These are phyloP conservation scores for Epichloe sibirici DNA, from an alignment of 2,329 filamentous ascomycete species.

Conservation along the genomic window DNA sequence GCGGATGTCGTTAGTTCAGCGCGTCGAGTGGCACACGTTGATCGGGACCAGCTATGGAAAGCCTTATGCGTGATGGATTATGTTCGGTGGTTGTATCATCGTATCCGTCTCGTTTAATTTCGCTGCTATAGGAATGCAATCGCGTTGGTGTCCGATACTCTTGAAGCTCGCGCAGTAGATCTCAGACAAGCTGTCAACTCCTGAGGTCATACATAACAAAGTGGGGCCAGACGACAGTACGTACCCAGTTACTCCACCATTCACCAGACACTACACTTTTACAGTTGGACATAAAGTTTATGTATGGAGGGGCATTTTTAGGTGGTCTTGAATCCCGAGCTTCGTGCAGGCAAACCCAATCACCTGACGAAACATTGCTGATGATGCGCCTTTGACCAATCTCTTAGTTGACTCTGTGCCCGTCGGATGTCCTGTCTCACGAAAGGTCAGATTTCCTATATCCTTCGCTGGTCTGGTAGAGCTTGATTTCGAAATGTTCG, in stretches of 20 bases:
- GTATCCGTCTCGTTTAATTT: background rate
- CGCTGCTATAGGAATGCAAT: background rate
- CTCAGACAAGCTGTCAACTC: slow-evolving; percentile 3
- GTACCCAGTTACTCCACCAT: background rate
- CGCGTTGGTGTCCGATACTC: background rate
- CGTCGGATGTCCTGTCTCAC: background rate
- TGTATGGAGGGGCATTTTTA: background rate
- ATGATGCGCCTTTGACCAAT: background rate
- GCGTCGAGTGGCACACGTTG: background rate
- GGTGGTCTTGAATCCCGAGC: background rate
- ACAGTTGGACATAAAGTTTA: too few relatives aligned
- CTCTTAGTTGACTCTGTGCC: background rate
- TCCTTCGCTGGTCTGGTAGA: background rate
- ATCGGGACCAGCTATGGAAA: background rate
- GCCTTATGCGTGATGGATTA: background rate
- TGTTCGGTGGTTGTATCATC: background rate
- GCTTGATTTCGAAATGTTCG: background rate
- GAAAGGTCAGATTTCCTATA: background rate
- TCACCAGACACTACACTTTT: background rate
- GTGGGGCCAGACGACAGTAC: background rate
- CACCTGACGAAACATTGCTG: slow-evolving; percentile 1
- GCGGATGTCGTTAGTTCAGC: background rate
- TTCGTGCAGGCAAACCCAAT: background rate
- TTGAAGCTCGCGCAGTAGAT: background rate
- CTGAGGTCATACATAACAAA: background rate